phyloP scores from a whole-genome alignment of 306 rosid species.

The Cucurbita moschata region DNA sequence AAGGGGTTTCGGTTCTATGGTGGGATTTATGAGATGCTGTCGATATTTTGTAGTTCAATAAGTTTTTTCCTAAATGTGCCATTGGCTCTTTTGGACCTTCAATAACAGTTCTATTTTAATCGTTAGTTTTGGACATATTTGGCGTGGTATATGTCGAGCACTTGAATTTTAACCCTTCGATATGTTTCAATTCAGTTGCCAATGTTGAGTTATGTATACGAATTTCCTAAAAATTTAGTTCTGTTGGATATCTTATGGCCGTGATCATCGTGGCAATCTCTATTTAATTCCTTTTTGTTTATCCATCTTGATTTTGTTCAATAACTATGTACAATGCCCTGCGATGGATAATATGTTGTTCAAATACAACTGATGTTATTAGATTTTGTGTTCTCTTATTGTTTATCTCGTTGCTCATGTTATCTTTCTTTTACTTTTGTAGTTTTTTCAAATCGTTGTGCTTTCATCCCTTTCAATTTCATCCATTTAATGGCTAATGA shows the following conservation, averaged over 20 bases:
- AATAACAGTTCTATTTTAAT: not conserved
- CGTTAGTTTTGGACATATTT: not conserved
- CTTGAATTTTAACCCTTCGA: not conserved
- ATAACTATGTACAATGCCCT: not conserved
- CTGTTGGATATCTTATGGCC: not conserved
- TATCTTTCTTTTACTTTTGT: not conserved
- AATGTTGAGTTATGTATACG: not conserved
- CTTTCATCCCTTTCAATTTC: not conserved
- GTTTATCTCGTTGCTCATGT: not conserved
- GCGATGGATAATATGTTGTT: not conserved
- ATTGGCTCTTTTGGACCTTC: not conserved
- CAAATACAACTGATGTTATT: not conserved
- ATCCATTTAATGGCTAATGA: not conserved
- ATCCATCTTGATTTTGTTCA: not conserved
- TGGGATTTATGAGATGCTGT: not conserved
- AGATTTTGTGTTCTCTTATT: not conserved
- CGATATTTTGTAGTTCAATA: slow-evolving; percentile 11
- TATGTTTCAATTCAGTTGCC: not conserved
- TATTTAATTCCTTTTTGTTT: not conserved
- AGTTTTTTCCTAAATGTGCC: not conserved
- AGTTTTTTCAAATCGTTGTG: not conserved
- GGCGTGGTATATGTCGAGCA: not conserved
- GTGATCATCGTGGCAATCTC: not conserved
- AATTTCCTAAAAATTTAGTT: not conserved
- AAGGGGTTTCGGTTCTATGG: slow-evolving; percentile 7